Evolutionary conservation across 192 early-diverging fungal genomes (phyloP).

Genomic region (Allomyces macrogynus): DNA sequence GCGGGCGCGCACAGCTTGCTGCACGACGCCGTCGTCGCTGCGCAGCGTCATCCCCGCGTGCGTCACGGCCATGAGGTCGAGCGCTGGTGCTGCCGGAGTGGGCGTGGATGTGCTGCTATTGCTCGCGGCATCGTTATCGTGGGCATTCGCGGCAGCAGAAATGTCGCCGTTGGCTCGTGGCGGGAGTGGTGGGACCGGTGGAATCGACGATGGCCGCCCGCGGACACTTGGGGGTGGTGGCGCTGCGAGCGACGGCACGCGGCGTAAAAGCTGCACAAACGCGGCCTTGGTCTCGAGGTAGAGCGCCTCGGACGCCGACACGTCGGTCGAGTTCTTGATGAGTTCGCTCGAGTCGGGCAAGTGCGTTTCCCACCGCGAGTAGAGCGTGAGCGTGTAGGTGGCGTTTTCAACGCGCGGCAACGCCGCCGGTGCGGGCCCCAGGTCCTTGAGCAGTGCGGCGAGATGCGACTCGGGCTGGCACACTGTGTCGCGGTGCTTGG

Average conservation of each 20-base stretch:
- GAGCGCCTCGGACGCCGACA: conserved; percentile 46
- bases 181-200: too few species aligned
- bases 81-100: too few species aligned
- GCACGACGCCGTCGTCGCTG: background rate
- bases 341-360: conserved; percentile 40
- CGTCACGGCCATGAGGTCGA: too few species aligned
- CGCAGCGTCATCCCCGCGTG: too few species aligned
- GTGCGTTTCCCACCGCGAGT: conserved; percentile 63
- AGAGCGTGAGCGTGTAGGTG: conserved; percentile 46
- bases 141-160: too few species aligned
- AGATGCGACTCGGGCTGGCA: conserved; percentile 59
- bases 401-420: conserved; percentile 63
- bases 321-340: conserved; percentile 1
- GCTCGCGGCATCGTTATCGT: conserved; percentile 19
- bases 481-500: conserved; percentile 61
- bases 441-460: conserved; percentile 53
- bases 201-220: too few species aligned
- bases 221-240: conserved; percentile 5
- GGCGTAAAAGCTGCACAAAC: conserved; percentile 79
- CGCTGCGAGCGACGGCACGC: conserved; percentile 48
- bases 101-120: conserved; percentile 6
- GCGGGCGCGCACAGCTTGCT: conserved; percentile 11
- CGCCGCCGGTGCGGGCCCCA: conserved; percentile 47
- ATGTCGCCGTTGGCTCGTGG: too few species aligned
- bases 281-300: conserved; percentile 92